phyloP scores from a whole-genome alignment of 768 basidiomycete genomes.

The Termitomyces sp. region DNA sequence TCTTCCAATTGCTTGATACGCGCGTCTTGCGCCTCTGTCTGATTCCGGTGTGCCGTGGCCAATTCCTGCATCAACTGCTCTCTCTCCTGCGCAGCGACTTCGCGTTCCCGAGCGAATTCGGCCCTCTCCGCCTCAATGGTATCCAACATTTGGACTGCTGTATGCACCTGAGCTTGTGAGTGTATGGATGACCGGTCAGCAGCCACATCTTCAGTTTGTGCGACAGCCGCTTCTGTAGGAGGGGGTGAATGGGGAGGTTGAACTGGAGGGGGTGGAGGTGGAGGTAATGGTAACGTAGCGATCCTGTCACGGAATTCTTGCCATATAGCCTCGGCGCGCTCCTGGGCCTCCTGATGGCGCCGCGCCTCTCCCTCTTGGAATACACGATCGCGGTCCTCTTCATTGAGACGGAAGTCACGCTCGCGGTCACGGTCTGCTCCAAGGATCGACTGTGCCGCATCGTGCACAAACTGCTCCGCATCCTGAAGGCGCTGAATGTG shows the following conservation, averaged over 20 bases:
- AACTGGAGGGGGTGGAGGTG: constrained; percentile 12
- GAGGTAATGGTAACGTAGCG: constrained; percentile 28
- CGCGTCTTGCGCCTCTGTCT: constrained; percentile 44
- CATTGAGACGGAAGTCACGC: constrained; percentile 53
- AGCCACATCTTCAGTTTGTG: constrained; percentile 17
- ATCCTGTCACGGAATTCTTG: constrained; percentile 33
- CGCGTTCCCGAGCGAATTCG: constrained; percentile 49
- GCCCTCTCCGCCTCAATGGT: constrained; percentile 55
- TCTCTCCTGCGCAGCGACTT: constrained; percentile 48
- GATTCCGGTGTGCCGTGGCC: constrained; percentile 40
- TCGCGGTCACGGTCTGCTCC: constrained; percentile 64
- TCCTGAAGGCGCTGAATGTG: constrained; percentile 53
- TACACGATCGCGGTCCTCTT: constrained; percentile 56
- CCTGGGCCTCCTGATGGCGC: constrained; percentile 49
- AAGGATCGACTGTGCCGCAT: constrained; percentile 41
- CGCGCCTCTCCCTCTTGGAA: constrained; percentile 57
- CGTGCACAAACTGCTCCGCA: constrained; percentile 36
- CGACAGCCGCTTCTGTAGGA: constrained; percentile 3
- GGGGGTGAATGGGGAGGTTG: neutral
- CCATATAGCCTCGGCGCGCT: constrained; percentile 43
- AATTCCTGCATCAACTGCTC: constrained; percentile 42
- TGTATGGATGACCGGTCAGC: constrained; percentile 32
- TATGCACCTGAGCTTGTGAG: constrained; percentile 17
- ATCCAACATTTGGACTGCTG: constrained; percentile 48
- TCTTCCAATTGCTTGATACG: constrained; percentile 59